These are phyloP conservation scores for Leccinum longicurvipes DNA, from an alignment of 768 basidiomycete species.

Conservation along the genomic window DNA sequence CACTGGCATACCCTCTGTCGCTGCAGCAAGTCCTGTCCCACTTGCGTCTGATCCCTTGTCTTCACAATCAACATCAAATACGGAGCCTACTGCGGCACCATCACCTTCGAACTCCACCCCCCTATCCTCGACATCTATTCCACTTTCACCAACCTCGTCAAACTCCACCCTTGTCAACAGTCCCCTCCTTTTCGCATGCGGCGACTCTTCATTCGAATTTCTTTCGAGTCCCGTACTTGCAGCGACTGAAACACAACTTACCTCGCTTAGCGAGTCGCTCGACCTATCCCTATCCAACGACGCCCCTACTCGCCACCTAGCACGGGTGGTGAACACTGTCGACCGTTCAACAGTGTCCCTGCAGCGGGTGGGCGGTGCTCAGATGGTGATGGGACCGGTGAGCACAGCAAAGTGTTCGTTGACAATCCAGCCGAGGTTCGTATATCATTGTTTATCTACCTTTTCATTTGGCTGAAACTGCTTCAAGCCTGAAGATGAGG, in stretches of 20 bases:
- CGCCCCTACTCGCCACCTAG: slow-evolving; percentile 92
- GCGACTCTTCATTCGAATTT: slow-evolving; percentile 27
- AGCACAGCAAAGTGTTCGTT: slow-evolving; percentile 16
- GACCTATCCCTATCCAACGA: slow-evolving; percentile 33
- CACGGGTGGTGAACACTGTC: slow-evolving; percentile 90
- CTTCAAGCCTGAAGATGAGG: slow-evolving; percentile 47
- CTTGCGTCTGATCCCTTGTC: slow-evolving; percentile 20
- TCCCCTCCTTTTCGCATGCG: slow-evolving; percentile 24
- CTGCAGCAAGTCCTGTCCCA: slow-evolving; percentile 10
- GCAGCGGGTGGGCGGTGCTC: slow-evolving; percentile 81
- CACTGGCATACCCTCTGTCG: slow-evolving; percentile 12
- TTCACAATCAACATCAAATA: slow-evolving; percentile 22
- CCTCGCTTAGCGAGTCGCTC: slow-evolving; percentile 23
- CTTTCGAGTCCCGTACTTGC: slow-evolving; percentile 38
- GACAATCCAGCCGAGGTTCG: slow-evolving; percentile 35
- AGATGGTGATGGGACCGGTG: slow-evolving; percentile 27
- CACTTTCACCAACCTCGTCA: slow-evolving; percentile 42
- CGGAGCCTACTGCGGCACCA: slow-evolving; percentile 19
- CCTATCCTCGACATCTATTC: slow-evolving; percentile 34
- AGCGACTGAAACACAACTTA: slow-evolving; percentile 30
- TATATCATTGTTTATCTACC: slow-evolving; percentile 12
- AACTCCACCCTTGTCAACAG: slow-evolving; percentile 38
- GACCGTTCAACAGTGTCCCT: slow-evolving; percentile 65
- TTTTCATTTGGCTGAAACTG: slow-evolving; percentile 22
- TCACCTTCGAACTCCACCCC: slow-evolving; percentile 20